Evolutionary conservation across 1,284 basidiomycete species (phyloP).

Genomic region (Trichosporon inkin): DNA sequence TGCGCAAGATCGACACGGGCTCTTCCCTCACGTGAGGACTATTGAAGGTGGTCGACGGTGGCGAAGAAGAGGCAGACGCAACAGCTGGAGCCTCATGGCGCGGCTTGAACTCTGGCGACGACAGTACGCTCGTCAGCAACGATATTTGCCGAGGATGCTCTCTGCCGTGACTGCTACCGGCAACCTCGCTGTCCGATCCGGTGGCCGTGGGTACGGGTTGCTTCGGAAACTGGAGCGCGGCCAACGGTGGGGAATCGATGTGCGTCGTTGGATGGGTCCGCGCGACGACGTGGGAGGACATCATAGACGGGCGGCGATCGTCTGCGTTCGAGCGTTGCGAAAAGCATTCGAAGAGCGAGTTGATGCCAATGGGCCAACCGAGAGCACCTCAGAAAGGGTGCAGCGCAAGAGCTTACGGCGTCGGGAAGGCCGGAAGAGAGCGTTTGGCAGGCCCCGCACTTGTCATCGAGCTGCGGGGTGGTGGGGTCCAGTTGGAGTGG

Average conservation of each 20-base stretch:
- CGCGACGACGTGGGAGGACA: too few species aligned
- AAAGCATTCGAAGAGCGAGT: too few species aligned
- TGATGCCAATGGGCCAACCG: too few species aligned
- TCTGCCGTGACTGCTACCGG: constrained; percentile 13
- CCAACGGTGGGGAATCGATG: not conserved
- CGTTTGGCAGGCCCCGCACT: too few species aligned
- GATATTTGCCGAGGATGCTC: constrained; percentile 25
- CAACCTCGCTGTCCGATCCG: constrained; percentile 14
- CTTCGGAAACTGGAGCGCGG: constrained; percentile 14
- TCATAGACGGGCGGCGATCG: too few species aligned
- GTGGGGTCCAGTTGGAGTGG: too few species aligned
- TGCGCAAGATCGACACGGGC: constrained; percentile 32
- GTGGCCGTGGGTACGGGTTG: constrained; percentile 17
- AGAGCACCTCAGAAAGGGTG: too few species aligned
- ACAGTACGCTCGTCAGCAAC: constrained; percentile 32
- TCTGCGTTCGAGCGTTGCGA: too few species aligned
- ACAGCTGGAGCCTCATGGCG: constrained; percentile 12
- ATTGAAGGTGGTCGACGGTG: constrained; percentile 34
- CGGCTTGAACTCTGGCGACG: constrained; percentile 17
- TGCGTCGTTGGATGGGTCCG: too few species aligned
- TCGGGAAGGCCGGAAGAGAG: too few species aligned
- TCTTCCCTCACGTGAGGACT: constrained; percentile 24
- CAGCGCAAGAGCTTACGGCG: too few species aligned
- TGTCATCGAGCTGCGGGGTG: too few species aligned
- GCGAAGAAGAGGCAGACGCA: constrained; percentile 25